These are phyloP conservation scores for Yamadazyma scolyti DNA, from an alignment of 805 yeast species.

Conservation along the genomic window DNA sequence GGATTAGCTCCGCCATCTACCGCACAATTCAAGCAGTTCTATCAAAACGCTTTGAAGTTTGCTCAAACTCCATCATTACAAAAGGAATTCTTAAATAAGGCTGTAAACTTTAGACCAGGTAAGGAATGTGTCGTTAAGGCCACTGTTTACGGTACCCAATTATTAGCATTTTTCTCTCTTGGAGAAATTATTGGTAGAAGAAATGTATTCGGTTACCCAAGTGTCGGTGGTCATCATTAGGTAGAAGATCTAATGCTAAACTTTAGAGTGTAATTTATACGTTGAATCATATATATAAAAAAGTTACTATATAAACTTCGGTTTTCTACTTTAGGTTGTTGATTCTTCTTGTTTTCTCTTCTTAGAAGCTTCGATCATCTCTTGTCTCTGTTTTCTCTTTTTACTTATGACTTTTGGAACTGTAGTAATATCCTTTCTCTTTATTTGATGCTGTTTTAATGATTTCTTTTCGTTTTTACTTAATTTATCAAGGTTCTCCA, in stretches of 20 bases:
- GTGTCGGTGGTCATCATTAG: conserved; percentile 48
- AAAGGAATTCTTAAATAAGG: conserved; percentile 46
- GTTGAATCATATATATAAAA: conserved; percentile 2
- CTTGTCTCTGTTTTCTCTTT: conserved; percentile 58
- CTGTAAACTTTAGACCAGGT: conserved; percentile 43
- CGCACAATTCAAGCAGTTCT: conserved; percentile 73
- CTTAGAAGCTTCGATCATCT: conserved; percentile 77
- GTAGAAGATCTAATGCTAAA: not conserved
- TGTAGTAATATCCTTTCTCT: conserved; percentile 77
- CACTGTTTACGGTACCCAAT: conserved; percentile 76
- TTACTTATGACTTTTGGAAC: conserved; percentile 67
- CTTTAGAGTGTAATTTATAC: not conserved
- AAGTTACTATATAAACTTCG: not conserved
- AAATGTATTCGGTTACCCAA: conserved; percentile 83
- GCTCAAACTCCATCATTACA: conserved; percentile 51
- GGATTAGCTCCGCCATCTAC: conserved; percentile 87
- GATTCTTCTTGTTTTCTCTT: conserved; percentile 41
- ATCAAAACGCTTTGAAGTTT: conserved; percentile 42
- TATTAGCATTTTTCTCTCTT: conserved; percentile 85
- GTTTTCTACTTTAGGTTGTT: not conserved
- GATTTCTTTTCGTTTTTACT: conserved; percentile 58
- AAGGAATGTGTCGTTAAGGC: conserved; percentile 60
- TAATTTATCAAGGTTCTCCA: conserved; percentile 66
- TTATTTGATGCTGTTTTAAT: conserved; percentile 53
- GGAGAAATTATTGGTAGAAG: conserved; percentile 98